Percentiles rank a stretch among this genome's conserved stretches.
Evolutionary conservation across 179 eudicot genomes (phyloP).

Genomic region (Silene vulgaris): DNA sequence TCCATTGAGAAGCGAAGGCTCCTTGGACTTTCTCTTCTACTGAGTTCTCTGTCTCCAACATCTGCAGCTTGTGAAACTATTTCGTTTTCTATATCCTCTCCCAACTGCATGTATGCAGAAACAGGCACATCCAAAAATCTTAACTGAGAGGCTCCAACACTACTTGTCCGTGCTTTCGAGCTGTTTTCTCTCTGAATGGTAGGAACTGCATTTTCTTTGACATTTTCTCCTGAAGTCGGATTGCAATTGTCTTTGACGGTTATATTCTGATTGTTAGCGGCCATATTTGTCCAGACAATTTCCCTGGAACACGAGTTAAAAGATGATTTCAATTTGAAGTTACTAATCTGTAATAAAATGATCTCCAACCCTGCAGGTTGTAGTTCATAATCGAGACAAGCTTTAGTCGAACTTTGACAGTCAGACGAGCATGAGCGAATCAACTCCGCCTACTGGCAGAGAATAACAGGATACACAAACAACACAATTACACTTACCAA

Average conservation of each 20-base stretch:
- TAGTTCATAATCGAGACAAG: too few relatives aligned
- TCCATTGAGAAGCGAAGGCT: constrained; percentile 21
- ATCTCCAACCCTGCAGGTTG: too few relatives aligned
- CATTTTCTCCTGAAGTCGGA: constrained; percentile 17
- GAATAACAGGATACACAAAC: neutral
- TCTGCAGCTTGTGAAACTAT: constrained; percentile 32
- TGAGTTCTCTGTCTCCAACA: constrained; percentile 31
- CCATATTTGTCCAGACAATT: constrained; percentile 1
- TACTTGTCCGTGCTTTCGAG: constrained; percentile 14
- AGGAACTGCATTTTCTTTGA: constrained; percentile 18
- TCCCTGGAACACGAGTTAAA: neutral
- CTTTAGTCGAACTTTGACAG: too few relatives aligned
- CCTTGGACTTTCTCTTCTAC: constrained; percentile 28
- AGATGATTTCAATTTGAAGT: neutral
- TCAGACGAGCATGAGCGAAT: too few relatives aligned
- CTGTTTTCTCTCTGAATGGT: neutral
- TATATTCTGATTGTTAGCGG: neutral
- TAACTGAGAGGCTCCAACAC: constrained; percentile 18
- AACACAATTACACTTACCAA: constrained; percentile 1
- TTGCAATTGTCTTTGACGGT: constrained; percentile 1
- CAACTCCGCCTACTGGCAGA: too few relatives aligned
- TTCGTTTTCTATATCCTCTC: constrained; percentile 28
- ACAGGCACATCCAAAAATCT: constrained; percentile 23
- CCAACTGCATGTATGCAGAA: constrained; percentile 18
- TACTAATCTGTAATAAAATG: too few relatives aligned